Evolutionary conservation across 1,284 basidiomycete genomes (phyloP).

Genomic region (Boletus semigastroideus): DNA sequence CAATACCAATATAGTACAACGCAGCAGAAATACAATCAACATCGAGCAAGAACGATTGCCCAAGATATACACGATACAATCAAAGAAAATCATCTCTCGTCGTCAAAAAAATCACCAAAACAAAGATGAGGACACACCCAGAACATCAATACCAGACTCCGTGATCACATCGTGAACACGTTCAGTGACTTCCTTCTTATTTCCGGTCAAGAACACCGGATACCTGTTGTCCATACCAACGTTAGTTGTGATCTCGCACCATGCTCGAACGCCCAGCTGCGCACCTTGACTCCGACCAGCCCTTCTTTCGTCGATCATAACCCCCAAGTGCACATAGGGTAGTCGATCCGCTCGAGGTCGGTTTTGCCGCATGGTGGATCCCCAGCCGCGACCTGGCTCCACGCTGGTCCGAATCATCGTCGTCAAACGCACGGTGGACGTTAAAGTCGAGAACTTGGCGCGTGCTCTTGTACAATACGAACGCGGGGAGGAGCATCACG

Average conservation of each 20-base stretch:
- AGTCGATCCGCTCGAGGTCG: slow-evolving; percentile 7
- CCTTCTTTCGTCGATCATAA: slow-evolving; percentile 41
- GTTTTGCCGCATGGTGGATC: neutral
- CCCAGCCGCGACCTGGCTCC: neutral
- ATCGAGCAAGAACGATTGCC: too few species aligned
- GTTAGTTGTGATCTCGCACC: too few species aligned
- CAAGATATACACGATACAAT: too few species aligned
- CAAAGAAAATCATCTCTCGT: too few species aligned
- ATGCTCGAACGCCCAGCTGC: slow-evolving; percentile 3
- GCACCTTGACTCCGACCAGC: slow-evolving; percentile 36
- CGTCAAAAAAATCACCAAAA: too few species aligned
- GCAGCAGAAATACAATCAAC: too few species aligned
- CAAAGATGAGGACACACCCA: too few species aligned
- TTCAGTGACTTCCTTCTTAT: slow-evolving; percentile 35
- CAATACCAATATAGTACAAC: too few species aligned
- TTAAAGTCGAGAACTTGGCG: slow-evolving; percentile 43
- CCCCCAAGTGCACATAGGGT: slow-evolving; percentile 23
- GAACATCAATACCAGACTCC: too few species aligned
- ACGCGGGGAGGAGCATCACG: slow-evolving; percentile 29
- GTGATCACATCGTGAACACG: slow-evolving; percentile 30
- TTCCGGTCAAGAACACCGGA: slow-evolving; percentile 24
- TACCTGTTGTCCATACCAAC: slow-evolving; percentile 10
- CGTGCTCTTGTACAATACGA: slow-evolving; percentile 9
- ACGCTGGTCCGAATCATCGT: neutral
- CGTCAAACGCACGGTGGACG: slow-evolving; percentile 6